These are phyloP conservation scores for Leccinum arenicola DNA, from an alignment of 768 basidiomycete species.

Conservation along the genomic window DNA sequence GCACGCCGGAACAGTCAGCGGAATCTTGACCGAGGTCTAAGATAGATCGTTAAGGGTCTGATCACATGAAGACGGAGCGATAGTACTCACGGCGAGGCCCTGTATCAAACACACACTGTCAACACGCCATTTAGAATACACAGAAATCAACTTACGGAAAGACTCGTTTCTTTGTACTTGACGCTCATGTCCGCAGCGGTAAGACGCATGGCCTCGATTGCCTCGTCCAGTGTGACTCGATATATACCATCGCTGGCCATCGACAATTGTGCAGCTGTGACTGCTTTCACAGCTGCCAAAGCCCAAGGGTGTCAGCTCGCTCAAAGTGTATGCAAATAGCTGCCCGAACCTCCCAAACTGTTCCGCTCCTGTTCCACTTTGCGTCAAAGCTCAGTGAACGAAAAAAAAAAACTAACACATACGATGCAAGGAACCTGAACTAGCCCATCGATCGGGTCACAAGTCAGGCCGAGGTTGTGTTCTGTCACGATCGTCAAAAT, in stretches of 20 bases:
- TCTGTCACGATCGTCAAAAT: constrained; percentile 40
- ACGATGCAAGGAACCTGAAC: constrained; percentile 97
- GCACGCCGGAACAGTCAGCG: constrained; percentile 81
- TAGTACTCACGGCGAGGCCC: constrained; percentile 55
- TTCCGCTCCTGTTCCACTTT: constrained; percentile 62
- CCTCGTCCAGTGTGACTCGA: constrained; percentile 87
- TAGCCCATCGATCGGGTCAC: constrained; percentile 90
- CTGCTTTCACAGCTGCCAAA: constrained; percentile 77
- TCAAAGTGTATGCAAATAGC: background rate
- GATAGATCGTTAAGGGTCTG: constrained; percentile 7
- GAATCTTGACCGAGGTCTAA: constrained; percentile 78
- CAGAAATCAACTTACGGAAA: constrained; percentile 57
- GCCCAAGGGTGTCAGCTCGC: constrained; percentile 7
- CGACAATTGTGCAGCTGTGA: constrained; percentile 92
- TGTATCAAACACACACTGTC: constrained; percentile 19
- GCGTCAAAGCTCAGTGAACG: constrained; percentile 1
- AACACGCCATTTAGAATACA: background rate
- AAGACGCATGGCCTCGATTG: constrained; percentile 91
- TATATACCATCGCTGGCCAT: constrained; percentile 90
- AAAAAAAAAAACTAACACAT: constrained; percentile 11
- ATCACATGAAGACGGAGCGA: background rate
- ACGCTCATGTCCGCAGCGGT: constrained; percentile 94
- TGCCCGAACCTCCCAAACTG: constrained; percentile 68
- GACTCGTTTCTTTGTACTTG: constrained; percentile 94
- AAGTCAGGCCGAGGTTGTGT: constrained; percentile 86